Percentiles rank a stretch among this genome's conserved stretches.
Conservation (phyloP, 1,284 basidiomycete genomes). For the Ceratorhiza oryzae-sativae region DNA sequence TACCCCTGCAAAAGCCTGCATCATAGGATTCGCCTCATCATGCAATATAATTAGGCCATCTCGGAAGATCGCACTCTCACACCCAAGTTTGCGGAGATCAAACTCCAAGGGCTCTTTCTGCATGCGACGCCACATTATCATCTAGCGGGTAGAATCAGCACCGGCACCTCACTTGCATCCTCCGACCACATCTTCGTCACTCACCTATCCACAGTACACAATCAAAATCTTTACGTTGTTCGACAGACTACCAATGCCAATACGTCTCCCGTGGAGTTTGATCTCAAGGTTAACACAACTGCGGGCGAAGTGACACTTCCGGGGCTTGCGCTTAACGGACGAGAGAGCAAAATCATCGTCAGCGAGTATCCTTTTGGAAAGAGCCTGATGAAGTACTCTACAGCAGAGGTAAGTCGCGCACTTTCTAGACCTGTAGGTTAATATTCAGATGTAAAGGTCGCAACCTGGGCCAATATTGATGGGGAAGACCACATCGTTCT, state of each 20-base stretch:
- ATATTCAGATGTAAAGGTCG: slow-evolving; percentile 46
- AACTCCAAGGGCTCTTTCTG: slow-evolving; percentile 44
- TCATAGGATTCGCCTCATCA: too few species aligned
- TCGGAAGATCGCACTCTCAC: slow-evolving; percentile 42
- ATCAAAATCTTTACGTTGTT: slow-evolving; percentile 31
- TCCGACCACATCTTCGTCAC: slow-evolving; percentile 51
- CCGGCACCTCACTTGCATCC: not conserved
- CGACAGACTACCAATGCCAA: slow-evolving; percentile 17
- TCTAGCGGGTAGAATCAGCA: slow-evolving; percentile 18
- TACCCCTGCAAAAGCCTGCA: too few species aligned
- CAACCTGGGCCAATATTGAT: slow-evolving; percentile 53
- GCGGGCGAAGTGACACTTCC: not conserved
- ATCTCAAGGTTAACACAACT: not conserved
- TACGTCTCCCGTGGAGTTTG: not conserved
- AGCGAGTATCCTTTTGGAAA: slow-evolving; percentile 32
- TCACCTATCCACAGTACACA: slow-evolving; percentile 49
- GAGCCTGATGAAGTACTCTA: slow-evolving; percentile 23
- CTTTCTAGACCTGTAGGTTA: not conserved
- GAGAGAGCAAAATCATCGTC: slow-evolving; percentile 28
- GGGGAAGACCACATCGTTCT: slow-evolving; percentile 52
- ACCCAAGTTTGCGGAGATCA: slow-evolving; percentile 42
- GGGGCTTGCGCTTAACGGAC: slow-evolving; percentile 1
- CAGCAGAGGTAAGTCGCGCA: slow-evolving; percentile 22
- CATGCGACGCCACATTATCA: slow-evolving; percentile 42
- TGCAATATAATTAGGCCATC: slow-evolving; percentile 25